phyloP scores from a whole-genome alignment of 73 alveolate species.

The Stentor coeruleus region DNA sequence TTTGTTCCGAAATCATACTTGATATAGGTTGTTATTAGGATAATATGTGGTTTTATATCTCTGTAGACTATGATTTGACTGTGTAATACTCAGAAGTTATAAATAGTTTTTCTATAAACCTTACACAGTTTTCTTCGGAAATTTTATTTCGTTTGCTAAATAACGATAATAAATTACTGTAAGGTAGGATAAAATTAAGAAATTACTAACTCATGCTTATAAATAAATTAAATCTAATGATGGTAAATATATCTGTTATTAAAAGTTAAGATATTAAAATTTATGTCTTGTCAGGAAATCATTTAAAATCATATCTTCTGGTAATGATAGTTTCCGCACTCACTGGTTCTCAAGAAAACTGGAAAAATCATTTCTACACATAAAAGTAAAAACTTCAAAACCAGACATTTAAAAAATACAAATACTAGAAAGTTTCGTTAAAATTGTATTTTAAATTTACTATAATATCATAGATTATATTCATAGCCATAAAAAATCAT shows the following conservation, averaged over 20 bases:
- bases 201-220: conserved; percentile 54
- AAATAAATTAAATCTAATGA: too few species aligned
- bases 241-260: too few species aligned
- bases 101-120: conserved; percentile 66
- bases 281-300: conserved; percentile 68
- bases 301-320: conserved; percentile 81
- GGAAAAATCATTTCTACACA: too few species aligned
- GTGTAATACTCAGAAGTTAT: conserved; percentile 73
- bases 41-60: conserved; percentile 95
- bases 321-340: conserved; percentile 69
- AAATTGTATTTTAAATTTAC: too few species aligned
- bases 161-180: conserved; percentile 74
- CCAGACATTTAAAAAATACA: too few species aligned
- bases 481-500: too few species aligned
- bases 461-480: too few species aligned
- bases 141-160: conserved; percentile 45
- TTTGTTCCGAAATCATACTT: conserved; percentile 26
- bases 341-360: neutral
- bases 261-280: conserved; percentile 66
- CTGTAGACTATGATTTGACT: conserved; percentile 81
- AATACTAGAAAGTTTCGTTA: too few species aligned
- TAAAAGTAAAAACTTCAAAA: too few species aligned
- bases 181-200: conserved; percentile 60
- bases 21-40: conserved; percentile 42
- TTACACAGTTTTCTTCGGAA: conserved; percentile 50